These are phyloP conservation scores for Xylaria telfairii DNA, from an alignment of 495 filamentous ascomycete genomes.

Conservation along the genomic window DNA sequence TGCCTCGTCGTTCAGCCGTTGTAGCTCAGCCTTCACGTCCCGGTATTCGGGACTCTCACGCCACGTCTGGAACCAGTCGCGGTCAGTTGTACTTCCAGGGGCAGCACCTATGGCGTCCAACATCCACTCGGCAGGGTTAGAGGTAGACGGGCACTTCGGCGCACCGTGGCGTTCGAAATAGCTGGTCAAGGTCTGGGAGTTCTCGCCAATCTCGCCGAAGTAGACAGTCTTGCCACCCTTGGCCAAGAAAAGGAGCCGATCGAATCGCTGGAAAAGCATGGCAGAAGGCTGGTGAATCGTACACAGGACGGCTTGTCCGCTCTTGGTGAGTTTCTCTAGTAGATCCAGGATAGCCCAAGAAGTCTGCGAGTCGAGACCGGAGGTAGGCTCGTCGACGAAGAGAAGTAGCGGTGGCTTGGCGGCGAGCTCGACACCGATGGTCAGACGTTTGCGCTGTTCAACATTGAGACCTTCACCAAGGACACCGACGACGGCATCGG, in stretches of 20 bases:
- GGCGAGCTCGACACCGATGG: slow-evolving; percentile 90
- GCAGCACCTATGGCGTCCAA: slow-evolving; percentile 91
- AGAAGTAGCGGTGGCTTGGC: slow-evolving; percentile 89
- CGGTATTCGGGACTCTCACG: slow-evolving; percentile 73
- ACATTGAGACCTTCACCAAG: slow-evolving; percentile 91
- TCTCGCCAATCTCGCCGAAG: slow-evolving; percentile 86
- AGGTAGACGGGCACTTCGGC: slow-evolving; percentile 70
- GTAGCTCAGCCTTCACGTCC: slow-evolving; percentile 71
- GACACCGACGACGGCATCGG: slow-evolving; percentile 86
- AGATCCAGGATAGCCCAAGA: slow-evolving; percentile 84
- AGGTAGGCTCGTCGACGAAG: slow-evolving; percentile 91
- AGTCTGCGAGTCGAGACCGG: slow-evolving; percentile 83
- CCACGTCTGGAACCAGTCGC: slow-evolving; percentile 88
- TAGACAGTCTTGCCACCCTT: slow-evolving; percentile 86
- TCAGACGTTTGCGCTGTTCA: slow-evolving; percentile 87
- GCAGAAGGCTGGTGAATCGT: slow-evolving; percentile 94
- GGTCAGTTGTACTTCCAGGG: slow-evolving; percentile 74
- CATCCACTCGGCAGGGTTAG: slow-evolving; percentile 98
- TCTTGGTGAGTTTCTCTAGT: slow-evolving; percentile 80
- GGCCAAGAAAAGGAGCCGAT: slow-evolving; percentile 82
- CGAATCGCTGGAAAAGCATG: slow-evolving; percentile 90
- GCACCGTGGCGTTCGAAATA: slow-evolving; percentile 88
- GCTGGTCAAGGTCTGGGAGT: slow-evolving; percentile 70
- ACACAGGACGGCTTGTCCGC: slow-evolving; percentile 85
- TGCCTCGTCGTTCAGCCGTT: slow-evolving; percentile 66